A percentile compares a stretch with the other conserved stretches of the same genome.
These are phyloP conservation scores for Globisporangium spiculum DNA, from an alignment of 352 stramenopile species.

Conservation along the genomic window DNA sequence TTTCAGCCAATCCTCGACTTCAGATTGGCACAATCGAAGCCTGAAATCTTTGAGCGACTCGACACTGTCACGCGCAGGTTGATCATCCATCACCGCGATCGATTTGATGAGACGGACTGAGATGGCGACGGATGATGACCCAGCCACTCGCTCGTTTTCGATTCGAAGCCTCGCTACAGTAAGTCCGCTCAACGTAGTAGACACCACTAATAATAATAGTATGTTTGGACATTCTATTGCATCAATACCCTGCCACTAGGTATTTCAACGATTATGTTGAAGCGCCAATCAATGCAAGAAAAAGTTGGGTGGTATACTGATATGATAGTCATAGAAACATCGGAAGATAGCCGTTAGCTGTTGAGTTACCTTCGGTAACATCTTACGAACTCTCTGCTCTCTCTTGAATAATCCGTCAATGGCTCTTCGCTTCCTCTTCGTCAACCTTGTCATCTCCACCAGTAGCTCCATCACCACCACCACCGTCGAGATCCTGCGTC, in stretches of 20 bases:
- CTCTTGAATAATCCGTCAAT: not conserved
- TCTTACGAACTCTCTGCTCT: no score
- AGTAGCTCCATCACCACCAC: conserved; percentile 1
- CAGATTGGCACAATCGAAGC: not conserved
- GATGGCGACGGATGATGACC: not conserved
- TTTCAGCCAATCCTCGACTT: not conserved
- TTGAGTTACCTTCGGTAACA: no score
- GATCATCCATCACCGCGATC: not conserved
- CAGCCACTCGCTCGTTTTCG: not conserved
- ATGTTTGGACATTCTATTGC: no score
- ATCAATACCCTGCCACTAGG: no score
- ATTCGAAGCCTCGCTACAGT: no score
- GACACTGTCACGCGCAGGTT: not conserved
- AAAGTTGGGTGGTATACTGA: no score
- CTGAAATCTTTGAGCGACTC: not conserved
- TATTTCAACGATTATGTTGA: no score
- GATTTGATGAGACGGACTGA: not conserved
- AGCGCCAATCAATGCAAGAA: no score
- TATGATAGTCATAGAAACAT: no score
- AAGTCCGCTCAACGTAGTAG: no score
- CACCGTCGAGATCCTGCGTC: conserved; percentile 70
- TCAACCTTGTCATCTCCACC: not conserved
- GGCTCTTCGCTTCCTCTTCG: not conserved
- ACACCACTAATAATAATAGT: no score
- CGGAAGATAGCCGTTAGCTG: no score